Percentiles rank a stretch among this genome's conserved stretches.
phyloP scores from a whole-genome alignment of 768 basidiomycete genomes.

The Gloeopeniophorella convolvens region DNA sequence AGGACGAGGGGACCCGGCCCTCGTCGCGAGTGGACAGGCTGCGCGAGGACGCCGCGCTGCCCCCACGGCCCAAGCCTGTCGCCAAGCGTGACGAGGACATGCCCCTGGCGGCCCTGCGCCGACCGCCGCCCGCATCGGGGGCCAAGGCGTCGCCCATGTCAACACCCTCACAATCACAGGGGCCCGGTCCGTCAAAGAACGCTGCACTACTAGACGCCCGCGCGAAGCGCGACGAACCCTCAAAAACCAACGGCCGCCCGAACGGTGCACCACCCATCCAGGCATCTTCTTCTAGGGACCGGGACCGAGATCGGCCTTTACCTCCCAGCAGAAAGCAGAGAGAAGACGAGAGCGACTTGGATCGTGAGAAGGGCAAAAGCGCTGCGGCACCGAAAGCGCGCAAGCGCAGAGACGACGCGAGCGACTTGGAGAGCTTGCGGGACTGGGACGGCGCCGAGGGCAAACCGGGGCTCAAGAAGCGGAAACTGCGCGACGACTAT shows the following conservation, averaged over 20 bases:
- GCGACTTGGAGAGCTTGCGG: constrained; percentile 19
- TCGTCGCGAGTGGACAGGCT: background rate
- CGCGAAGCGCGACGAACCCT: constrained; percentile 25
- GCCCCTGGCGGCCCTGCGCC: constrained; percentile 13
- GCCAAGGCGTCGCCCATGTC: constrained; percentile 13
- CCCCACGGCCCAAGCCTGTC: constrained; percentile 6
- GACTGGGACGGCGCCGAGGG: constrained; percentile 19
- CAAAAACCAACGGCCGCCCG: constrained; percentile 27
- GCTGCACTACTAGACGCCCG: constrained; percentile 27
- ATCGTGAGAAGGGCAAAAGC: constrained; percentile 7
- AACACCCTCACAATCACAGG: constrained; percentile 14
- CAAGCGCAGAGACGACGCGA: constrained; percentile 16
- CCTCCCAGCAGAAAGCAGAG: constrained; percentile 5
- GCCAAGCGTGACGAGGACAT: constrained; percentile 22
- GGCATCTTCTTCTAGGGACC: constrained; percentile 22
- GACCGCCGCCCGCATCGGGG: constrained; percentile 21
- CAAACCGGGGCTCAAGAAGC: constrained; percentile 20
- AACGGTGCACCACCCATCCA: constrained; percentile 30
- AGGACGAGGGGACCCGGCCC: constrained; percentile 8
- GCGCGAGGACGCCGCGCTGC: constrained; percentile 1
- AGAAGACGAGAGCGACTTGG: constrained; percentile 12
- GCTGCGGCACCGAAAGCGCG: background rate
- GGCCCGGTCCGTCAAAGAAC: constrained; percentile 22
- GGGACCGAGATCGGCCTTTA: constrained; percentile 9
- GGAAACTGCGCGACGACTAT: constrained; percentile 23